phyloP scores from a whole-genome alignment of 176 grass and related monocot genomes.

The Juncus inflexus region DNA sequence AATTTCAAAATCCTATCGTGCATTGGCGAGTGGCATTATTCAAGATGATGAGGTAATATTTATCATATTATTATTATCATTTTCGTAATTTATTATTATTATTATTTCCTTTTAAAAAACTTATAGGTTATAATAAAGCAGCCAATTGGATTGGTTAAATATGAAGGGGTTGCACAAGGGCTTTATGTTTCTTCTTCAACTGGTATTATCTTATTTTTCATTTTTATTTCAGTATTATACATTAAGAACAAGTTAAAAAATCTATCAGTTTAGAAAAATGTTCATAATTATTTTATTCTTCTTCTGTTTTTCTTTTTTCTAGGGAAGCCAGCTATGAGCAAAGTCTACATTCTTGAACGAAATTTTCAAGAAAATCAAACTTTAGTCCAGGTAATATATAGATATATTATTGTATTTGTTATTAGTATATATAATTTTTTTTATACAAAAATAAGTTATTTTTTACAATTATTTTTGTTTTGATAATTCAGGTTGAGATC shows the following conservation, averaged over 20 bases:
- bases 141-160: slow-evolving; percentile 73
- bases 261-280: slow-evolving; percentile 11
- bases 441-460: not conserved
- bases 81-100: slow-evolving; percentile 1
- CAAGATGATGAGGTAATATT: slow-evolving; percentile 64
- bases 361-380: slow-evolving; percentile 53
- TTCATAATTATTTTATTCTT: slow-evolving; percentile 20
- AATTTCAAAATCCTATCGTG: slow-evolving; percentile 93
- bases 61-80: slow-evolving; percentile 1
- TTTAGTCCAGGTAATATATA: slow-evolving; percentile 54
- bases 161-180: slow-evolving; percentile 72
- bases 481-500: slow-evolving; percentile 63
- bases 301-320: slow-evolving; percentile 22
- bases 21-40: slow-evolving; percentile 63
- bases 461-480: slow-evolving; percentile 20
- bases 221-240: not conserved
- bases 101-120: slow-evolving; percentile 4
- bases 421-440: slow-evolving; percentile 18
- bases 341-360: slow-evolving; percentile 73
- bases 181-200: slow-evolving; percentile 77
- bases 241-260: not conserved
- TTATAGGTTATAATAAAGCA: slow-evolving; percentile 69
- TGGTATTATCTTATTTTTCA: slow-evolving; percentile 37
- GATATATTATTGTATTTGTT: slow-evolving; percentile 8
- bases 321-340: slow-evolving; percentile 88